These are phyloP conservation scores for Ceratobasidium sp. DNA, from an alignment of 1,284 basidiomycete species.

Conservation along the genomic window DNA sequence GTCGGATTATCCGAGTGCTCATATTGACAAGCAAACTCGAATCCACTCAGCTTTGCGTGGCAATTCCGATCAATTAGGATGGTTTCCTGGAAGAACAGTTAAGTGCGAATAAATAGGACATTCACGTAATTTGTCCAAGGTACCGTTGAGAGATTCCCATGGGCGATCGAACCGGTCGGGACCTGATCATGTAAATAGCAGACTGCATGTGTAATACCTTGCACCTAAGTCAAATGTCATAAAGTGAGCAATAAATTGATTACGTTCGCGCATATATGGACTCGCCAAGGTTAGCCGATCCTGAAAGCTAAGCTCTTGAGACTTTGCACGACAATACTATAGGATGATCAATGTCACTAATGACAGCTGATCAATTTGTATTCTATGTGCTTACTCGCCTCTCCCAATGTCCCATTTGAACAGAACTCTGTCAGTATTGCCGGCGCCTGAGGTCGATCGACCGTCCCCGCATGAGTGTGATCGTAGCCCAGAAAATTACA, in stretches of 20 bases:
- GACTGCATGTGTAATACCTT: not conserved
- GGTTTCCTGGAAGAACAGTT: not conserved
- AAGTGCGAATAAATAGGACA: not conserved
- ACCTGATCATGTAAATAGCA: not conserved
- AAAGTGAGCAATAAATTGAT: too few species aligned
- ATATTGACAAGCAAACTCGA: slow-evolving; percentile 36
- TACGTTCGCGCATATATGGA: not conserved
- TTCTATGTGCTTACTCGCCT: not conserved
- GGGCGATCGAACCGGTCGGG: not conserved
- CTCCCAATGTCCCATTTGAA: not conserved
- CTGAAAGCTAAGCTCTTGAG: not conserved
- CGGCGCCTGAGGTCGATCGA: not conserved
- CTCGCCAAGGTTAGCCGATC: not conserved
- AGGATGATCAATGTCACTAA: not conserved
- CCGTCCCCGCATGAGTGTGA: not conserved
- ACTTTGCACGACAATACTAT: not conserved
- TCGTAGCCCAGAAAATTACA: not conserved
- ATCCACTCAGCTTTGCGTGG: not conserved
- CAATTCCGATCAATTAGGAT: not conserved
- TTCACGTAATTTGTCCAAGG: not conserved
- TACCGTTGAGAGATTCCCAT: slow-evolving; percentile 19
- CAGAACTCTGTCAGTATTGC: slow-evolving; percentile 8
- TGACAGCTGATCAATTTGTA: not conserved
- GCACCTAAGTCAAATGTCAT: not conserved
- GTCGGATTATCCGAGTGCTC: not conserved